A percentile compares a stretch with the other conserved stretches of the same genome.
These are phyloP conservation scores for Claviceps lovelessii DNA, from an alignment of 2,329 filamentous ascomycete species.

Conservation along the genomic window DNA sequence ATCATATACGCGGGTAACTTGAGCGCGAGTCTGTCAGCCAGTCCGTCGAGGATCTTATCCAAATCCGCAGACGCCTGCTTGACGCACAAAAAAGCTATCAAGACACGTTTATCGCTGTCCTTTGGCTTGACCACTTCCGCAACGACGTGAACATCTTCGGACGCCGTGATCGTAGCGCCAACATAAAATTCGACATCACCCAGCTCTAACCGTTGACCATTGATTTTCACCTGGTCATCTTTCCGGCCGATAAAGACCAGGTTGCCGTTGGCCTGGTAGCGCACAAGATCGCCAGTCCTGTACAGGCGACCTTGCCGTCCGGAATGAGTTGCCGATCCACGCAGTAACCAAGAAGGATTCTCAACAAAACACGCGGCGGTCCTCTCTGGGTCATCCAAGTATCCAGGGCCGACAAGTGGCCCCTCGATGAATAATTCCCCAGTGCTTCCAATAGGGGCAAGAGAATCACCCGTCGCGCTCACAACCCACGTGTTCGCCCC, in stretches of 20 bases:
- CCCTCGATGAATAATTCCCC: slow-evolving; percentile 17
- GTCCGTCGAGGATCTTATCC: not conserved
- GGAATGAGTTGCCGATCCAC: slow-evolving; percentile 12
- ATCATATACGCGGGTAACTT: slow-evolving; percentile 7
- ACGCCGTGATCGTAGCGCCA: not conserved
- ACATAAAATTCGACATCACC: slow-evolving; percentile 4
- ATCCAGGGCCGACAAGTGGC: slow-evolving; percentile 12
- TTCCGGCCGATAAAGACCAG: slow-evolving; percentile 28
- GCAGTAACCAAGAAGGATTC: slow-evolving; percentile 13
- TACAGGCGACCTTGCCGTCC: slow-evolving; percentile 8
- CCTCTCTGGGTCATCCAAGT: slow-evolving; percentile 9
- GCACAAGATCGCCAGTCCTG: slow-evolving; percentile 13
- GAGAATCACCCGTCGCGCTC: slow-evolving; percentile 4
- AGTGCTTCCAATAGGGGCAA: slow-evolving; percentile 9
- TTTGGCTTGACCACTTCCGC: not conserved
- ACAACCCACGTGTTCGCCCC: slow-evolving; percentile 11
- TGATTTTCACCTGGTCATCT: slow-evolving; percentile 41
- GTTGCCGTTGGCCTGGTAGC: slow-evolving; percentile 19
- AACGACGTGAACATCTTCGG: not conserved
- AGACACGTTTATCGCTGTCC: not conserved
- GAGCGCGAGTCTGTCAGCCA: not conserved
- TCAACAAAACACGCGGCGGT: slow-evolving; percentile 10
- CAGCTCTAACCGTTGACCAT: slow-evolving; percentile 22
- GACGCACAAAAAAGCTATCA: not conserved
- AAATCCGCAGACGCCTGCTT: not conserved